Evolutionary conservation across 2,329 filamentous ascomycete genomes (phyloP), one percentile per base, ranked within the genome.

Genomic region (Phaeomoniella chlamydospora): DNA sequence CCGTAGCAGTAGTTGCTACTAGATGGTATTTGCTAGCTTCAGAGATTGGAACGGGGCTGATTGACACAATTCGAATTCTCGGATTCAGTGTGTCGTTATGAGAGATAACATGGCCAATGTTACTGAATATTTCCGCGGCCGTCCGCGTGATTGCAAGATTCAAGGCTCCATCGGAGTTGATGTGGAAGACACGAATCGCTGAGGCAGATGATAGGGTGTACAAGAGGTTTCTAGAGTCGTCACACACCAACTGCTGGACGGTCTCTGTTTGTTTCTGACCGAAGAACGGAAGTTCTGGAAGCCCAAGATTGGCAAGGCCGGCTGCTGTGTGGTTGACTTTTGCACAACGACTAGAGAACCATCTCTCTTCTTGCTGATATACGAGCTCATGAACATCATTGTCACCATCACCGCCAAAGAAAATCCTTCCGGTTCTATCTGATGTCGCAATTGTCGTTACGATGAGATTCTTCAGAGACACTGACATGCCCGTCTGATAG

Each of bases 311-410:
- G 38, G 70, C 69, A 65, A 82, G 78, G 19, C 80, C 77, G 3
- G 73, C 76, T 53, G 73, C 79, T 34, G 80, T 88, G 55, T 94
- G 90, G 53, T 92, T 92, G 43, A 88, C 77, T 59, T 87, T 94
- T 41, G 80, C 77, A 53, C 84, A 92, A 45, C 81, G 74, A 56
- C 77, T 86, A 36, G 82, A 80, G 53, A 98, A 98, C 90, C 90
- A 98, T 48, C 82, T 80, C 59, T 98, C 90, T 56, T 96, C 86
- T 51, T 94, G 86, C 58, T 96, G 88, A 54, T 98, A 98, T 46
- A 81, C 87, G 37, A 98, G 72, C 58, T 98, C 90, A 55, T 90
- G 84, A 33, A 98, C 75, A 48, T 96, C 87, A 43, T 85, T 85
- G 45, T 88, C 83, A 35, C 68, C 71, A 35, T 70, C 72, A 26